Evolutionary conservation across 1,284 basidiomycete species (phyloP), one percentile per base, ranked within the genome.

Genomic region (Porodaedalea pini): DNA sequence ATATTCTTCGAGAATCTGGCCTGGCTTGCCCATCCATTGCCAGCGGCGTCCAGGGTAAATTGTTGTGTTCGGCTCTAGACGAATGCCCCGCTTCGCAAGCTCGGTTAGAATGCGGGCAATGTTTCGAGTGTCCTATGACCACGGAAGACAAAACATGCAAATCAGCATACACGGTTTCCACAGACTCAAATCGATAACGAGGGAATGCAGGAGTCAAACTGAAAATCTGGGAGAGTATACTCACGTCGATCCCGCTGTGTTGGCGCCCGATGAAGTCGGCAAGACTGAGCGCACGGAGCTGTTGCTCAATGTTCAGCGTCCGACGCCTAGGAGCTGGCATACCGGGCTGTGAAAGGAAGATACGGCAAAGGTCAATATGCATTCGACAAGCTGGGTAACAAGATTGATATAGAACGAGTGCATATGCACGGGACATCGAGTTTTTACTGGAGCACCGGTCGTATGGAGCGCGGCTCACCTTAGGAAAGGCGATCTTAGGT

Each of bases 181-280:
- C 58, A 43, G 51, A 37, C 45, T 11, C 31, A 54, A 27, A 62
- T 53, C 25, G 51, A 43, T 37, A 31, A 43, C 29, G n/a, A 60
- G 55, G 49, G 61, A 40, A 32, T 17, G 40, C 17, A 43, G 54
- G 23, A 43, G 27, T 19, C 19, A 50, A 21, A 27, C 2, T 31
- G 54, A 58, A 54, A 62, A 56, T 34, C 47, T 51, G 27, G 49
- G 49, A 54, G 21, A 25, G 57, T 47, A 25, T 36, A 84, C 89
- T 76, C 64, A 93, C 92, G 70, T 93, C 91, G 41, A 95, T 88
- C 19, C 94, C 94, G 65, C 85, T 86, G 70, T 97, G 94, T 60
- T 85, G 80, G 64, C 90, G 81, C 13, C 94, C 94, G 68, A 86
- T 73, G 66, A 97, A 97, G 1, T 77, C 72, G 21, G 77, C 72